Base-by-base conservation (phyloP, 2,329 filamentous ascomycete genomes). In the Arachnomyces sp. region DNA sequence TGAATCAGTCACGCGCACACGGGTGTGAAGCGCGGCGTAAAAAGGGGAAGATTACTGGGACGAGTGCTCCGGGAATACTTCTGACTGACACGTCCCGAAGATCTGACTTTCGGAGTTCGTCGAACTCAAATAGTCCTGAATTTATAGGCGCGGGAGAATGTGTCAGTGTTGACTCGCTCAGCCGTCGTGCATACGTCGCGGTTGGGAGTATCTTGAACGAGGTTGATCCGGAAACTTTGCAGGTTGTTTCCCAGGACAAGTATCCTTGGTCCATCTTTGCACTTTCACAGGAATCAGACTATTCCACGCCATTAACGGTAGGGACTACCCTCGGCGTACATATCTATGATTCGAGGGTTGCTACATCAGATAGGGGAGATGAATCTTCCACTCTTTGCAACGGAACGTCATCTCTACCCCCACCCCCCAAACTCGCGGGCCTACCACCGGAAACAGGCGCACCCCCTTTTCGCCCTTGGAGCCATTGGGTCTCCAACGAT, bases 261-360 rank as follows among this genome's bases (percentile, higher is more conserved):
- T 95, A 86, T 52, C 82, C 88, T 1, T 89, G 82, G 71, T 79
- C 82, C 20, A 86, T 96, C 49, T 90, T 84, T 30, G 82, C 87
- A 1, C 65, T 96, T 13, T 95, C 89, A 0, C 65, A 68, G 43
- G 72, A 81, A 36, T 80, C 32, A 65, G 77, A 49, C 66, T 66
- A 78, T 36, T 72, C 73, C 0, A 72, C 81, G 1, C 87, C 89
- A 1, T 62, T 96, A 29, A 92, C 88, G 0, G 77, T 96, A 11
- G 90, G 87, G 15, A 94, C 87, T 1, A 84, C 82, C 37, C 70
- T 81, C 43, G 86, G 84, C 1, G 70, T 96, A 1, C 84, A 94
- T 56, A 74, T 95, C 3, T 79, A 93, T 56, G 90, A 96, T 58
- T 76, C 81, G 17, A 75, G 88, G 20, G 38, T 59, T 28, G 58